Evolutionary conservation across 768 basidiomycete species (phyloP), one percentile per base, ranked within the genome.

Genomic region (Termitomyces bulborhizus): DNA sequence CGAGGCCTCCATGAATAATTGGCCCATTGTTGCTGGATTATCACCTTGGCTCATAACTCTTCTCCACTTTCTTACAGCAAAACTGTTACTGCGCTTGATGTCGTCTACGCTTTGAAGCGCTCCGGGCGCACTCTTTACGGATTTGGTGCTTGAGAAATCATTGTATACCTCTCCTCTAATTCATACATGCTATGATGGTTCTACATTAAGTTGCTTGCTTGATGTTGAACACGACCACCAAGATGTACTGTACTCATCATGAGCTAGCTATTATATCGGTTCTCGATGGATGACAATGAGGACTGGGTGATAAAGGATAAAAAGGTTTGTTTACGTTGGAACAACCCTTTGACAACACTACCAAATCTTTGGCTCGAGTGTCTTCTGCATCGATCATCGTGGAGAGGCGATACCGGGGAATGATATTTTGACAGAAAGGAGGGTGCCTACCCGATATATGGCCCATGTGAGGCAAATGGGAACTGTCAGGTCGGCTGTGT

Each of bases 71-170:
- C 37, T 18, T 12, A 43, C 58, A 84, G 87, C 61, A 87, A 86
- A 80, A 90, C 88, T 36, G 90, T 93, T 57, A 93, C 90, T 39
- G 89, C 90, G 26, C 86, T 93, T 64, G 90, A 93, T 65, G 90
- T 86, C 56, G 85, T 86, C 26, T 86, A 86, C 56, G 85, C 85
- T 26, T 78, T 86, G 63, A 86, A 86, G 74, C 82, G 85, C 51
- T 85, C 83, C 21, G 21, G 21, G 15, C 83, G 88, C 61, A 91
- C 88, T 51, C 81, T 91, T 44, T 91, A 90, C 67, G 89, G 88
- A 72, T 88, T 90, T 73, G 87, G 87, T 72, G 85, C 84, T 60
- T 88, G 76, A 74, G 12, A 26, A 9, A 27, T 41, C 26, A 4
- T n/a, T 34, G 34, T 3, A 13, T 21, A 21, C 21, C 21, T 21